Evolutionary conservation across 495 filamentous ascomycete species (phyloP).

Genomic region (Penicillium coffeae): DNA sequence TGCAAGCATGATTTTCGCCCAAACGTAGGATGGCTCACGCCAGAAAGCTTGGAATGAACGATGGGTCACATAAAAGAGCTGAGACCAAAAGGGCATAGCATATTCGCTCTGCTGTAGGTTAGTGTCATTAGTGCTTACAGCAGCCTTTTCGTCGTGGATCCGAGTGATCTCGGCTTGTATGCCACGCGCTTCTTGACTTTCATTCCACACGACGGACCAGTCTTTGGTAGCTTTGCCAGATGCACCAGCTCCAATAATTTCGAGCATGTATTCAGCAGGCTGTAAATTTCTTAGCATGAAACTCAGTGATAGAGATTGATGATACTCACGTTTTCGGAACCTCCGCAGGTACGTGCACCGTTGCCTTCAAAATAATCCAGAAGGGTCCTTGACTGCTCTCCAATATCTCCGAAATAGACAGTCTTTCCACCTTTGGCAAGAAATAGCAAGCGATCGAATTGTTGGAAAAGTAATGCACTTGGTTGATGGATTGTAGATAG

Average conservation of each 20-base stretch:
- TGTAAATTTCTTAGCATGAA: background rate
- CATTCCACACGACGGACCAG: slow-evolving; percentile 68
- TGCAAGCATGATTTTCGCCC: slow-evolving; percentile 6
- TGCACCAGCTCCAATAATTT: slow-evolving; percentile 77
- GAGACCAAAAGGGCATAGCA: slow-evolving; percentile 44
- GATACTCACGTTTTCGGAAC: slow-evolving; percentile 65
- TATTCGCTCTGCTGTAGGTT: slow-evolving; percentile 43
- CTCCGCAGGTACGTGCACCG: slow-evolving; percentile 55
- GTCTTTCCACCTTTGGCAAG: slow-evolving; percentile 62
- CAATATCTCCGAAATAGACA: slow-evolving; percentile 89
- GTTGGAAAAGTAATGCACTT: slow-evolving; percentile 84
- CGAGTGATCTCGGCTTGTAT: slow-evolving; percentile 57
- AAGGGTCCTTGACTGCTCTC: slow-evolving; percentile 65
- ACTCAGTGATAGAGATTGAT: slow-evolving; percentile 61
- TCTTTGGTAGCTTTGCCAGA: slow-evolving; percentile 57
- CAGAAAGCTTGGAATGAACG: slow-evolving; percentile 50
- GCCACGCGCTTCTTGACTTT: slow-evolving; percentile 58
- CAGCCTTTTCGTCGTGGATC: slow-evolving; percentile 4
- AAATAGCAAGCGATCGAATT: slow-evolving; percentile 85
- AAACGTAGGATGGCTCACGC: slow-evolving; percentile 31
- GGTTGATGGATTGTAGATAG: slow-evolving; percentile 96
- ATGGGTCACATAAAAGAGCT: slow-evolving; percentile 39
- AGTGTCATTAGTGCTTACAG: background rate
- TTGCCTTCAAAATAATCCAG: slow-evolving; percentile 73
- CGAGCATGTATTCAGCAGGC: slow-evolving; percentile 86